Base-by-base conservation (phyloP, 176 grass and related monocot genomes). In the Bonia amplexicaulis region DNA sequence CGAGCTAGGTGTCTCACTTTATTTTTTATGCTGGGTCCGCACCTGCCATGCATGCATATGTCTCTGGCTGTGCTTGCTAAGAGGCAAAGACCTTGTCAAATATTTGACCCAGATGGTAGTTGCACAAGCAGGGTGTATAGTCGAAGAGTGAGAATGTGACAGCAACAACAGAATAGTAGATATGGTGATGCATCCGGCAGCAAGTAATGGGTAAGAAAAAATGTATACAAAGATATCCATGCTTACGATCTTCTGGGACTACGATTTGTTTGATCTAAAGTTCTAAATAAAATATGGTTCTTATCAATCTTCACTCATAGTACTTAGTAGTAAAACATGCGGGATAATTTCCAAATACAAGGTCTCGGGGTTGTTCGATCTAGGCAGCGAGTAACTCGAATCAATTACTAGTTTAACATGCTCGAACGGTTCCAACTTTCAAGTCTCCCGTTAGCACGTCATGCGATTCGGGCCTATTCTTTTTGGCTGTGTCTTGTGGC, bases 31-130 rank as follows among this genome's bases (percentile, higher is more conserved):
- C 35, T 37, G 3, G 35, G 35, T 37, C 35, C 35, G 35, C 35
- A 37, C 5, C 35, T 37, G 35, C 35, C 35, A 37, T 37, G 35
- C 63, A 68, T 9, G 19, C 31, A 35, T 39, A 57, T 16, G 40
- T 9, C 16, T 55, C 16, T 22, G 65, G 11, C 12, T 60, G 70
- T 35, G 29, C 60, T 58, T 5, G 45, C 19, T 52, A 6, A 58
- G 46, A 73, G 25, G 63, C 41, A 0, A 69, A 37, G 51, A 70
- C 53, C 80, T 4, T 19, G 73, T 88, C 80, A 77, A 54, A 83
- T 71, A 33, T 55, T 83, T 78, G 86, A 88, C 72, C 4, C 53
- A 70, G 79, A 66, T 16, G 19, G 66, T 71, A 12, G 64, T 69
- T 77, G 63, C 22, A 22, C 15, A 55, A 4, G 20, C 26, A 69